phyloP scores from a whole-genome alignment of 2,329 filamentous ascomycete genomes.

The Arthrinium phaeospermum region DNA sequence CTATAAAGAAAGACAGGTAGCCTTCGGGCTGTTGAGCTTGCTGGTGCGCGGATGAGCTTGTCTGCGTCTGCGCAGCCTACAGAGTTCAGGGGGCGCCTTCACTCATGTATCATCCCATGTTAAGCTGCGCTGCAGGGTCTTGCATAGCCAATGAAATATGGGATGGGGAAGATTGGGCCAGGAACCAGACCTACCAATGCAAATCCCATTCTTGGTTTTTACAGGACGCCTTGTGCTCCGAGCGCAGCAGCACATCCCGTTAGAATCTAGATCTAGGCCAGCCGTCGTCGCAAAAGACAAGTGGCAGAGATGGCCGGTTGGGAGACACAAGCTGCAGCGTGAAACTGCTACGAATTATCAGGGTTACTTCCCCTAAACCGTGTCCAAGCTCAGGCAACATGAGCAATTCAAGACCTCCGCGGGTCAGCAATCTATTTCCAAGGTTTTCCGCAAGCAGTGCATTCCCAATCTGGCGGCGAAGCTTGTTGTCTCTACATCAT shows the following conservation, averaged over 20 bases:
- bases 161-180: neutral
- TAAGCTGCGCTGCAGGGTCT: neutral
- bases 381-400: neutral
- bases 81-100: slow-evolving; percentile 14
- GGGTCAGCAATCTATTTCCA: neutral
- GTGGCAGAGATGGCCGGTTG: neutral
- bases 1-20: neutral
- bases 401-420: neutral
- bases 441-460: neutral
- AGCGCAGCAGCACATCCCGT: neutral
- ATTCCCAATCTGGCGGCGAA: neutral
- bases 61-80: neutral
- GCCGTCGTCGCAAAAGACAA: neutral
- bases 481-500: neutral
- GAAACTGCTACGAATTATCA: neutral
- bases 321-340: neutral
- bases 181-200: neutral
- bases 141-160: neutral
- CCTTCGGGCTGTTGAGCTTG: neutral
- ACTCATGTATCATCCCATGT: slow-evolving; percentile 6
- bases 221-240: neutral
- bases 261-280: neutral
- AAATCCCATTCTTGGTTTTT: neutral
- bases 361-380: neutral
- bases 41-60: neutral